Conservation (phyloP, 257 asterid genomes). For the Apocynum venetum region DNA sequence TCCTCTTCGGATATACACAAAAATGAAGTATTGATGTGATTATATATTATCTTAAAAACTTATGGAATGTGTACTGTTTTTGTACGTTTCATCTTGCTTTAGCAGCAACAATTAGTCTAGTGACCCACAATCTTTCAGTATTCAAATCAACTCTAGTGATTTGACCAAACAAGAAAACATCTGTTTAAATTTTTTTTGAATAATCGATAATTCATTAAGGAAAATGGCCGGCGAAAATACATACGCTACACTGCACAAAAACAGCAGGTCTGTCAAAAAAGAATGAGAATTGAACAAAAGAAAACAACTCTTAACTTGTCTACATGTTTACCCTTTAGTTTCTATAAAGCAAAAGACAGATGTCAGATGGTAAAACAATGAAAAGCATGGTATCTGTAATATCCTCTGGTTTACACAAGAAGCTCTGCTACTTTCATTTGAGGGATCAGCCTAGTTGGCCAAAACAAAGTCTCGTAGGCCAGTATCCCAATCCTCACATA, state of each 20-base stretch:
- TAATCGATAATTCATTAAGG: constrained; percentile 1
- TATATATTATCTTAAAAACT: no score
- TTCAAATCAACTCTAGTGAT: no score
- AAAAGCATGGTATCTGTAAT: neutral
- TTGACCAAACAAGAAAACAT: no score
- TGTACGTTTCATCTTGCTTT: no score
- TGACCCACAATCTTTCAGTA: no score
- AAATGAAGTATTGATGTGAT: no score
- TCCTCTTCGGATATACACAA: no score
- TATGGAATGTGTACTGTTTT: no score
- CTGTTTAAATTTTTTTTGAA: neutral
- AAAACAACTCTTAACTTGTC: neutral
- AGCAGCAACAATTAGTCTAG: no score
- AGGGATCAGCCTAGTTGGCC: constrained; percentile 56
- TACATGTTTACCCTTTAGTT: constrained; percentile 2
- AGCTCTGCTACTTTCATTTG: constrained; percentile 27
- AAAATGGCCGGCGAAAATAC: neutral
- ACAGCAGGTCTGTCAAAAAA: constrained; percentile 10
- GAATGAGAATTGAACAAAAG: neutral
- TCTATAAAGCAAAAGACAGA: neutral
- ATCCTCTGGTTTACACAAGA: neutral
- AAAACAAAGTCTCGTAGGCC: constrained; percentile 78
- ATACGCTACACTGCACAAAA: constrained; percentile 21
- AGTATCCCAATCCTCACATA: constrained; percentile 92
- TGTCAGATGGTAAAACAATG: neutral